These are phyloP conservation scores for Euphorbia pulcherrima DNA, from an alignment of 345 rosid species.

Conservation along the genomic window DNA sequence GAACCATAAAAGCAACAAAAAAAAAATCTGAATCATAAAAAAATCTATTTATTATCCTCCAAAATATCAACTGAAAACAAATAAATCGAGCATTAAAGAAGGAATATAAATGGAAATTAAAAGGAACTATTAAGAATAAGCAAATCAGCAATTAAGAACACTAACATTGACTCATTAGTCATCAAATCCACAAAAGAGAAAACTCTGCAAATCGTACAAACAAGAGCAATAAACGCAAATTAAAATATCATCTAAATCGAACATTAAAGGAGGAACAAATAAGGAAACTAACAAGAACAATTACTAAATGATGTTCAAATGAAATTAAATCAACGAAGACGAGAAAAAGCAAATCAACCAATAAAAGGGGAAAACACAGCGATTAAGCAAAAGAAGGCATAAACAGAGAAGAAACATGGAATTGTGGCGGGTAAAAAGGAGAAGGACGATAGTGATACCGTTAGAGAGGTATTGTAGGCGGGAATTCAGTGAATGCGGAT, in stretches of 20 bases:
- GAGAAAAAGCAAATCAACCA: background rate
- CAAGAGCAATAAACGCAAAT: background rate
- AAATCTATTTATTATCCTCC: no score
- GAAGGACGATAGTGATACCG: background rate
- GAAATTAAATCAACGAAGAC: background rate
- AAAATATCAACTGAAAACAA: no score
- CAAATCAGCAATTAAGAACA: no score
- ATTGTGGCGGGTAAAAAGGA: background rate
- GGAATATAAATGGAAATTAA: no score
- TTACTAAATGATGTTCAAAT: background rate
- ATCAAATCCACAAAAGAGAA: conserved; percentile 15
- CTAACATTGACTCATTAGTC: conserved; percentile 16
- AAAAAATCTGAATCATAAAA: background rate
- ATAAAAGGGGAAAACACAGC: background rate
- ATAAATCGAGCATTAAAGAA: no score
- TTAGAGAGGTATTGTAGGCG: background rate
- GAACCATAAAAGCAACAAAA: background rate
- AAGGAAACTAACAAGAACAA: background rate
- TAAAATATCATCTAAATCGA: background rate
- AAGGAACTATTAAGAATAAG: no score
- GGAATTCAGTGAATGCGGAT: background rate
- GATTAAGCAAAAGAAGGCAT: no score
- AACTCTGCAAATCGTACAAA: conserved; percentile 7
- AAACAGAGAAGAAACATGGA: background rate
- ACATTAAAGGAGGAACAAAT: background rate